Conservation (phyloP, 1,284 basidiomycete species). For the Irpex sp. region DNA sequence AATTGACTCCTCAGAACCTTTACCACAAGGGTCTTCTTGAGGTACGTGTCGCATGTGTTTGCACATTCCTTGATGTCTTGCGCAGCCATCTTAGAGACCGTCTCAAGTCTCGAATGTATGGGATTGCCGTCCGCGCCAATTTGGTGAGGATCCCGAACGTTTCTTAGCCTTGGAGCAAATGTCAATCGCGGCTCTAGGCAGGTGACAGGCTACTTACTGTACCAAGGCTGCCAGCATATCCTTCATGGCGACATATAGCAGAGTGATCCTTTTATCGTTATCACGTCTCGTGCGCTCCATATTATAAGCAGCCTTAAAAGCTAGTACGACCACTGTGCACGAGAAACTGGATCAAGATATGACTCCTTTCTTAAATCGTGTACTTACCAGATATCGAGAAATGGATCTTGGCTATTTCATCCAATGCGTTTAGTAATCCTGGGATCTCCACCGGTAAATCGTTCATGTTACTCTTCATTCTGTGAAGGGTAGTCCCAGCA, state of each 20-base stretch:
- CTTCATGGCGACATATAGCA: slow-evolving; percentile 19
- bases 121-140: slow-evolving; percentile 18
- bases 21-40: slow-evolving; percentile 26
- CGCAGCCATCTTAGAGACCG: slow-evolving; percentile 17
- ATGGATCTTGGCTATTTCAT: slow-evolving; percentile 11
- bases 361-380: not conserved
- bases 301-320: slow-evolving; percentile 37
- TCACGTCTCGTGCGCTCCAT: slow-evolving; percentile 38
- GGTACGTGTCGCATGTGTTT: slow-evolving; percentile 28
- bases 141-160: slow-evolving; percentile 16
- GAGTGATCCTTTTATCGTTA: slow-evolving; percentile 38
- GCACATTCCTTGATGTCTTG: slow-evolving; percentile 27
- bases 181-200: not conserved
- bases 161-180: slow-evolving; percentile 12
- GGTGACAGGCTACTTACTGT: slow-evolving; percentile 25
- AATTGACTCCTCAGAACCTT: slow-evolving; percentile 26
- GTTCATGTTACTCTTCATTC: slow-evolving; percentile 9
- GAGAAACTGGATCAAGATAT: not conserved
- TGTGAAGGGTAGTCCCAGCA: not conserved
- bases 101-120: slow-evolving; percentile 16
- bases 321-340: slow-evolving; percentile 33
- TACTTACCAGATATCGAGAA: slow-evolving; percentile 7
- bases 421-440: slow-evolving; percentile 7
- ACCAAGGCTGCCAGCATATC: slow-evolving; percentile 38
- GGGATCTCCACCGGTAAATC: slow-evolving; percentile 10